Evolutionary conservation across 495 filamentous ascomycete species (phyloP).

Genomic region (Parathielavia hyrcaniae): DNA sequence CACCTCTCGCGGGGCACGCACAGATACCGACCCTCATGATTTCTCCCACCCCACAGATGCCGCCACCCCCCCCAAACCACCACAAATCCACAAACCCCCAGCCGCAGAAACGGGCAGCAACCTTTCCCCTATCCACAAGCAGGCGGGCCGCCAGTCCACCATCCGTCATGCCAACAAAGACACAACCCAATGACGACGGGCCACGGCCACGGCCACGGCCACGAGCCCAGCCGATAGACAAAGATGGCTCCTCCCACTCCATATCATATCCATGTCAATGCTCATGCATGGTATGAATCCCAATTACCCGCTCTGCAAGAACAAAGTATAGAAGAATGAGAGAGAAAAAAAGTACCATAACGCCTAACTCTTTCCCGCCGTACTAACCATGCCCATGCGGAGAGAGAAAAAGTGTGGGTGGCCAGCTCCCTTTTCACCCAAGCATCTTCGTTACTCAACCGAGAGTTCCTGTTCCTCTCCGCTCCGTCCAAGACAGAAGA

Average conservation of each 20-base stretch:
- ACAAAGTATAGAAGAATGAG: not conserved
- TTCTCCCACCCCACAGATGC: too few species aligned
- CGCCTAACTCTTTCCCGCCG: not conserved
- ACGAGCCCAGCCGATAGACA: not conserved
- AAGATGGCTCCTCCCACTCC: not conserved
- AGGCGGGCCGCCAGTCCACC: not conserved
- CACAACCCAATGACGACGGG: not conserved
- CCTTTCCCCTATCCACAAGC: conserved; percentile 7
- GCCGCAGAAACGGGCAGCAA: not conserved
- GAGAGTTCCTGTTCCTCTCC: not conserved
- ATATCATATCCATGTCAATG: conserved; percentile 1
- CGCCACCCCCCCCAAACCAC: not conserved
- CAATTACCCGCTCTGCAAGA: not conserved
- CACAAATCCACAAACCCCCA: not conserved
- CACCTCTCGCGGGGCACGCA: too few species aligned
- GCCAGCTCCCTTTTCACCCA: not conserved
- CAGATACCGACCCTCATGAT: too few species aligned
- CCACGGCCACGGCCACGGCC: too few species aligned
- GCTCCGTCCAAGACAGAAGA: not conserved
- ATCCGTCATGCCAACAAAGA: not conserved
- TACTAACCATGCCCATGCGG: not conserved
- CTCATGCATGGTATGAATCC: conserved; percentile 1
- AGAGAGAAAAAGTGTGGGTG: not conserved
- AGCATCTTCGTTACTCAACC: not conserved
- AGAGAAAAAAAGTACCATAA: not conserved